Evolutionary conservation across 2,329 filamentous ascomycete genomes (phyloP), one percentile per base, ranked within the genome.

Genomic region (Alternaria solani): DNA sequence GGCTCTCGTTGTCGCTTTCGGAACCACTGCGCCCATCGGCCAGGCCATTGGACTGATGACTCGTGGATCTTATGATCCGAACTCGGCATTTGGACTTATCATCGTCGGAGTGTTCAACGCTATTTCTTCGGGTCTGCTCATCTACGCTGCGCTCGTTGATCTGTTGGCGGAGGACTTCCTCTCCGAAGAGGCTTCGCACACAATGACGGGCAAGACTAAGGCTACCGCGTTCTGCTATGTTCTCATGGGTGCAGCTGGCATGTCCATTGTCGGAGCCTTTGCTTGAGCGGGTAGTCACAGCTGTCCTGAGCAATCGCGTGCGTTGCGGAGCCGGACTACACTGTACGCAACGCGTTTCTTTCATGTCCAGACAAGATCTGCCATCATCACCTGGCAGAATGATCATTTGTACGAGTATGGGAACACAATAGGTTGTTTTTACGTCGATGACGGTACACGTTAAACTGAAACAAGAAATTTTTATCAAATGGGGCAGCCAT

Each of bases 41-140:
- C 87, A 90, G 69, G 87, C 87, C 8, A 88, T 89, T 59, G 88
- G 88, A 25, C 81, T 90, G 9, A 64, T 81, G 5, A 85, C 86
- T 1, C 81, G 85, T 55, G 84, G 83, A 68, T 81, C 81, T 4
- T 90, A 89, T 63, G 87, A 89, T 57, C 87, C 87, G 0, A 83
- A 87, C 60, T 88, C 86, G 57, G 87, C 87, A 8, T 86, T 89
- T 57, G 88, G 87, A 32, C 74, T 90, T 28, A 87, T 90, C 59
- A 84, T 89, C 51, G 87, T 89, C 11, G 88, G 88, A 46, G 74
- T 87, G 1, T 89, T 89, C 76, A 90, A 90, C 67, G 86, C 88
- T 26, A 89, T 90, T 81, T 89, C 87, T 1, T 88, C 78, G 26
- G 87, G 87, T 71, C 81, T 89, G 28, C 74, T 89, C 7, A 83